Percentiles rank a stretch among this genome's conserved stretches.
These are phyloP conservation scores for Ascochyta clinopodiicola DNA, from an alignment of 2,329 filamentous ascomycete species.

Conservation along the genomic window DNA sequence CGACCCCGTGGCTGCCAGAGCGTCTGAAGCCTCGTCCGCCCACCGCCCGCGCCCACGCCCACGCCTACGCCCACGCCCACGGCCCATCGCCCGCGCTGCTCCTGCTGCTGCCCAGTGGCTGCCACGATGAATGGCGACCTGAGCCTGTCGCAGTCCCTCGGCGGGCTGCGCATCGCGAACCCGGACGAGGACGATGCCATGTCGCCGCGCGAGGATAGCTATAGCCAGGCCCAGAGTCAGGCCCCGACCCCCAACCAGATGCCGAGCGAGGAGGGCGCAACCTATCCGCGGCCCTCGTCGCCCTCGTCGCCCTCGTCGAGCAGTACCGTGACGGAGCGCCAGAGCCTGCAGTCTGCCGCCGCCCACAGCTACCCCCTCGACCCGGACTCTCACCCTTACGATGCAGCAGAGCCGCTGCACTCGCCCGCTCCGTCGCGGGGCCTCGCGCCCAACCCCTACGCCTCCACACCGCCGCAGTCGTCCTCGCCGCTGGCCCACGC, in stretches of 20 bases:
- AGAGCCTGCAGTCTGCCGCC: constrained; percentile 14
- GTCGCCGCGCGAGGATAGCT: constrained; percentile 22
- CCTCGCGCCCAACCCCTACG: constrained; percentile 52
- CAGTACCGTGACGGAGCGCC: constrained; percentile 49
- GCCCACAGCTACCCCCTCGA: constrained; percentile 14
- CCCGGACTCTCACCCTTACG: constrained; percentile 36
- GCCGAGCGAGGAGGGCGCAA: too few species aligned
- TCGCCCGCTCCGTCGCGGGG: constrained; percentile 45
- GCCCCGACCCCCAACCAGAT: too few species aligned
- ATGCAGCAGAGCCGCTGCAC: constrained; percentile 32
- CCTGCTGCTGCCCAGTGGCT: constrained; percentile 28
- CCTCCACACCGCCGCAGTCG: constrained; percentile 32
- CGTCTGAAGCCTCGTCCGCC: constrained; percentile 16
- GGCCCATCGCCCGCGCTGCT: constrained; percentile 31
- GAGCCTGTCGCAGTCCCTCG: constrained; percentile 89
- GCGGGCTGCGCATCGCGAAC: constrained; percentile 95
- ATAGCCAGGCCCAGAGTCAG: background rate
- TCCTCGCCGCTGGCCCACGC: constrained; percentile 32
- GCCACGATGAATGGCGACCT: constrained; percentile 84
- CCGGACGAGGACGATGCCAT: constrained; percentile 73
- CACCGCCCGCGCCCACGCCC: background rate
- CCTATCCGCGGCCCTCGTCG: constrained; percentile 29
- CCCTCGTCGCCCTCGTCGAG: constrained; percentile 42
- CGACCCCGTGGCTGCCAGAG: constrained; percentile 28
- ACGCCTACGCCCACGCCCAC: constrained; percentile 20